Conservation (phyloP, 1,284 basidiomycete genomes). For the Ganoderma resinaceum region DNA sequence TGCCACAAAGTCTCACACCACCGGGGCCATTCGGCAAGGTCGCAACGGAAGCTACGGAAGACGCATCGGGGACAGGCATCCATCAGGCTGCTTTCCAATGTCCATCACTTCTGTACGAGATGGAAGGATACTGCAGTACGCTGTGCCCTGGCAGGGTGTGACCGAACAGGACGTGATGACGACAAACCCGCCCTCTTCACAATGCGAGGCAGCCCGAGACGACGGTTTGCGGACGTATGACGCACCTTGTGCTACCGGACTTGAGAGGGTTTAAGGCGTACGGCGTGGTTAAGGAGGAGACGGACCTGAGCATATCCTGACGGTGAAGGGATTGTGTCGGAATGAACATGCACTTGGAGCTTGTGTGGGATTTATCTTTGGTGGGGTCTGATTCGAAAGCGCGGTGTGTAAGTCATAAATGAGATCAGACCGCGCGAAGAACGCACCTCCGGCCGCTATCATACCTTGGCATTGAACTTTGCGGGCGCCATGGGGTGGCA, state of each 20-base stretch:
- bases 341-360: neutral
- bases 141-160: neutral
- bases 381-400: conserved; percentile 1
- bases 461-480: neutral
- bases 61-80: neutral
- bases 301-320: neutral
- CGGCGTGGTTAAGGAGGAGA: neutral
- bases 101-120: conserved; percentile 2
- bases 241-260: neutral
- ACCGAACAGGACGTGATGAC: neutral
- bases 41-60: neutral
- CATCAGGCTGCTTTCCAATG: neutral
- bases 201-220: neutral
- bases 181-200: neutral
- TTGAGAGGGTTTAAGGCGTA: neutral
- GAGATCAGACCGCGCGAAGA: neutral
- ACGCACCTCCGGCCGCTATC: neutral
- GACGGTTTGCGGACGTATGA: neutral
- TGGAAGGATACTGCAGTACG: neutral
- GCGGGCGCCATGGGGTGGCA: neutral
- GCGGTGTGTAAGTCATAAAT: neutral
- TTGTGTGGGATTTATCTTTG: neutral
- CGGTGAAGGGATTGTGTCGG: neutral
- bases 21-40: neutral
- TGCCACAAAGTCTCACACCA: conserved; percentile 1